phyloP scores from a whole-genome alignment of 805 yeast species.

The Pichia scutulata region DNA sequence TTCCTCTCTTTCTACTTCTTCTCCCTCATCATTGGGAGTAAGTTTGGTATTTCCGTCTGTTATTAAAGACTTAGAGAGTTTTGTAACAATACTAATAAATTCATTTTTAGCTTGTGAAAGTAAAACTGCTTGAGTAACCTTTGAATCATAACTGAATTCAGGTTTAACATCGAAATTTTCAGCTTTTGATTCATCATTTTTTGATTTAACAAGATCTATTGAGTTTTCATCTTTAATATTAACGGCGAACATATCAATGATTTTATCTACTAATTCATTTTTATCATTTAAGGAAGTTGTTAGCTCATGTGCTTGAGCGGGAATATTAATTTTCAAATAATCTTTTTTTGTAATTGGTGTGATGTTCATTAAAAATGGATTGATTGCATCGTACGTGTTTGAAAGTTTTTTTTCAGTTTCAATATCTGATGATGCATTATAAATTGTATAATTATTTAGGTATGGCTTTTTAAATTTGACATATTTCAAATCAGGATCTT shows the following conservation, averaged over 20 bases:
- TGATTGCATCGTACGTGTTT: not conserved
- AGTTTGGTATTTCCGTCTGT: not conserved
- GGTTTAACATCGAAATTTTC: not conserved
- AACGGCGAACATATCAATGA: not conserved
- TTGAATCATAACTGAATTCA: not conserved
- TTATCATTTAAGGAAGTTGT: conserved; percentile 1
- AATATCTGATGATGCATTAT: not conserved
- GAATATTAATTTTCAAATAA: conserved; percentile 12
- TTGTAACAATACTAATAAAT: not conserved
- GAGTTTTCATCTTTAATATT: not conserved
- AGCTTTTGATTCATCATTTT: not conserved
- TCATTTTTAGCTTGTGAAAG: not conserved
- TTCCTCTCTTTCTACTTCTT: too few species aligned
- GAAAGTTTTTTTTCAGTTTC: not conserved
- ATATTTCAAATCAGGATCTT: conserved; percentile 15
- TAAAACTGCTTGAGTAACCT: not conserved
- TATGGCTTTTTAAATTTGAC: conserved; percentile 32
- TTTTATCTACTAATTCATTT: not conserved
- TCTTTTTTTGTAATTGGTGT: conserved; percentile 12
- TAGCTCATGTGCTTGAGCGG: not conserved
- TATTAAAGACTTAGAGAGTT: not conserved
- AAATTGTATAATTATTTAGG: too few species aligned
- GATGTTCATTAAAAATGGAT: not conserved
- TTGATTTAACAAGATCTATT: too few species aligned
- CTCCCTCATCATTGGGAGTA: not conserved